Conservation (phyloP, 371 early-diverging fungal species). For the Chytridium lagenaria region DNA sequence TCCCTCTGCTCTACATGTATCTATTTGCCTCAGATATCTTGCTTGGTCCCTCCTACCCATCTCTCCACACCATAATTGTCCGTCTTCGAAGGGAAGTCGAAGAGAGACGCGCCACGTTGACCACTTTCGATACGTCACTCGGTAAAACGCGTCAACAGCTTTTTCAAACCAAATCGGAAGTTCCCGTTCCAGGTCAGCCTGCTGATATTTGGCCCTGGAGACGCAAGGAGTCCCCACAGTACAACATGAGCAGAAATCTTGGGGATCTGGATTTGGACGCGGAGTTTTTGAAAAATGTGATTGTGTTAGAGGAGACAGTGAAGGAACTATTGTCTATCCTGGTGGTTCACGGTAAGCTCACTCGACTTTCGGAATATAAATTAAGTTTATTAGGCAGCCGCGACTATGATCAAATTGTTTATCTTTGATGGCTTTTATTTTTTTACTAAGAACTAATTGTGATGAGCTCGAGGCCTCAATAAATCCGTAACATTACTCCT, state of each 20-base stretch:
- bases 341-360: constrained; percentile 39
- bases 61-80: constrained; percentile 41
- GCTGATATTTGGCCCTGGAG: background rate
- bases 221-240: constrained; percentile 7
- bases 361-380: background rate
- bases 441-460: background rate
- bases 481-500: too few relatives aligned
- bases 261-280: constrained; percentile 44
- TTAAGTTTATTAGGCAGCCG: background rate
- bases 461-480: background rate
- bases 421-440: background rate
- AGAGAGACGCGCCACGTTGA: constrained; percentile 29
- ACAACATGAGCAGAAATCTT: background rate
- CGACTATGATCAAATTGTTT: constrained; percentile 19
- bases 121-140: constrained; percentile 32
- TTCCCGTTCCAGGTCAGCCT: background rate
- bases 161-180: constrained; percentile 16
- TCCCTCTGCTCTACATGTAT: constrained; percentile 47
- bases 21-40: constrained; percentile 44
- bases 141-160: constrained; percentile 28
- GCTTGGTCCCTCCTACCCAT: constrained; percentile 25
- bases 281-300: constrained; percentile 76
- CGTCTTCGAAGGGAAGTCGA: constrained; percentile 44
- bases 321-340: constrained; percentile 89
- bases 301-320: constrained; percentile 88